Evolutionary conservation across 176 grass and related monocot species (phyloP).

Genomic region (Cymbopogon citratus): DNA sequence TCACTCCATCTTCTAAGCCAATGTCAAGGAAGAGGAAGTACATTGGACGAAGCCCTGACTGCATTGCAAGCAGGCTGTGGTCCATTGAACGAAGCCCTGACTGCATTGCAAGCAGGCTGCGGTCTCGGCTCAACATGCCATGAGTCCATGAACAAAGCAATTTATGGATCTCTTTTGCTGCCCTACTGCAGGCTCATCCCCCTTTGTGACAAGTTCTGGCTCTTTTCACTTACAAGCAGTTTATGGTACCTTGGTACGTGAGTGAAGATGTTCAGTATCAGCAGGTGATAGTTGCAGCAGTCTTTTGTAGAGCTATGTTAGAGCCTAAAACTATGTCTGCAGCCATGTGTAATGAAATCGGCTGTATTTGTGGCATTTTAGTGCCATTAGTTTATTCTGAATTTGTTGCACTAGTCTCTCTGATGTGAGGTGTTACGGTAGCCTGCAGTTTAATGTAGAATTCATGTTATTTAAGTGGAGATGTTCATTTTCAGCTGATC

Average conservation of each 20-base stretch:
- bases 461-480: not conserved
- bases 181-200: not conserved
- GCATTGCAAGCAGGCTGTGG: no score
- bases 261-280: not conserved
- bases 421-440: not conserved
- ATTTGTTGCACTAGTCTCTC: not conserved
- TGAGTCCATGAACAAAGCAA: not conserved
- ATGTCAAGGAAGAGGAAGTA: conserved; percentile 30
- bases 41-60: conserved; percentile 6
- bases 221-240: not conserved
- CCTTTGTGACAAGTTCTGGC: not conserved
- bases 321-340: not conserved
- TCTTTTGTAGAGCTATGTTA: not conserved
- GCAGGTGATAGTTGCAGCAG: not conserved
- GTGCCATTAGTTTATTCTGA: not conserved
- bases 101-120: conserved; percentile 47
- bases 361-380: not conserved
- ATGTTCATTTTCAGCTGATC: no score
- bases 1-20: conserved; percentile 25
- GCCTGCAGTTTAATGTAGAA: not conserved
- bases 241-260: not conserved
- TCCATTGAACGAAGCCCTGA: conserved; percentile 6
- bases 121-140: conserved; percentile 15
- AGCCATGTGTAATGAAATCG: not conserved
- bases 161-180: not conserved